Conservation (phyloP, 345 rosid genomes). For the Iberis pinnata region DNA sequence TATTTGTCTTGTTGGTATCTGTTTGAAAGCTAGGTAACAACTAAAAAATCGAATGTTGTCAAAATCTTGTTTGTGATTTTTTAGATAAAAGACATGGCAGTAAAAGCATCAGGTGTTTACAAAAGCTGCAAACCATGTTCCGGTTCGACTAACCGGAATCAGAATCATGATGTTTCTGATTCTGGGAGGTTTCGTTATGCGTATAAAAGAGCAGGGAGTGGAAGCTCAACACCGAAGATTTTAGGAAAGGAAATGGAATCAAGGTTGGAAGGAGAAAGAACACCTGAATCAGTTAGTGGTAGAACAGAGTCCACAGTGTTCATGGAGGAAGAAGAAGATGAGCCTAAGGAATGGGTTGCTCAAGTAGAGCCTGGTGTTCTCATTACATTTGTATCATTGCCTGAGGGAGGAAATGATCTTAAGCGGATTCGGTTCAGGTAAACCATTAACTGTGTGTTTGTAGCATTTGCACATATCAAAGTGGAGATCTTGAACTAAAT, state of each 20-base stretch:
- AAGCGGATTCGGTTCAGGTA: slow-evolving; percentile 93
- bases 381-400: slow-evolving; percentile 81
- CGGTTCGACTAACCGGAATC: slow-evolving; percentile 53
- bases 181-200: slow-evolving; percentile 61
- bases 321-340: slow-evolving; percentile 89
- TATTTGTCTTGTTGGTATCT: slow-evolving; percentile 7
- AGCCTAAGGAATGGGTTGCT: slow-evolving; percentile 97
- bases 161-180: slow-evolving; percentile 52
- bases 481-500: slow-evolving; percentile 6
- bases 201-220: slow-evolving; percentile 48
- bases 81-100: slow-evolving; percentile 88
- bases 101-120: slow-evolving; percentile 91
- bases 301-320: slow-evolving; percentile 68
- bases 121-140: slow-evolving; percentile 85
- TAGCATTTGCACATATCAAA: no score
- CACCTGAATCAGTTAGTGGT: slow-evolving; percentile 80
- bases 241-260: slow-evolving; percentile 83
- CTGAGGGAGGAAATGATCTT: slow-evolving; percentile 90
- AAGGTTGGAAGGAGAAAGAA: slow-evolving; percentile 78
- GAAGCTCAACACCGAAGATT: slow-evolving; percentile 56
- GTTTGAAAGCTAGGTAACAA: background rate
- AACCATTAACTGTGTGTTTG: background rate
- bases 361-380: slow-evolving; percentile 99
- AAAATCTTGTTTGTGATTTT: background rate
- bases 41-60: background rate